Evolutionary conservation across 345 rosid species (phyloP).

Genomic region (Linum lewisii): DNA sequence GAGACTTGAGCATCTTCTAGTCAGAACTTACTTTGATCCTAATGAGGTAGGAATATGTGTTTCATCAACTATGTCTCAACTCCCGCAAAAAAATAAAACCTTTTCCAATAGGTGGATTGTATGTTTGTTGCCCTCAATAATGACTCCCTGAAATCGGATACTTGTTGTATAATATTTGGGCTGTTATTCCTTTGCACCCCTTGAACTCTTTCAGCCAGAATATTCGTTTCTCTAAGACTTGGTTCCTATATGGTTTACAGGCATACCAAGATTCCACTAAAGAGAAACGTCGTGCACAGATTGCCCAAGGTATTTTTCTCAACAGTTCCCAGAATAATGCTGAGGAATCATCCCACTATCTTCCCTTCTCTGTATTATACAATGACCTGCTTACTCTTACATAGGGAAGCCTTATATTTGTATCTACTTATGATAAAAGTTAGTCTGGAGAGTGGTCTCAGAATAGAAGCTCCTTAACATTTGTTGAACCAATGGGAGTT

Average conservation of each 20-base stretch:
- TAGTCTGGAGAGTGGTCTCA: not conserved
- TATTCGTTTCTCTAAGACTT: not conserved
- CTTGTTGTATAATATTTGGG: constrained; percentile 10
- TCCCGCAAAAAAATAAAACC: not conserved
- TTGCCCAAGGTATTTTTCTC: constrained; percentile 73
- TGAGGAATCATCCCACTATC: not conserved
- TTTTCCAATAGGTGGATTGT: not conserved
- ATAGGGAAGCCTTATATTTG: not conserved
- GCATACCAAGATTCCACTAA: constrained; percentile 92
- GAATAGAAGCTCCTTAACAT: not conserved
- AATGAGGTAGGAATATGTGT: constrained; percentile 53
- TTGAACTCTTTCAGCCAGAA: not conserved
- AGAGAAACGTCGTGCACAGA: constrained; percentile 84
- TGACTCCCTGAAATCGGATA: not conserved
- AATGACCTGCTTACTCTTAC: too few relatives aligned
- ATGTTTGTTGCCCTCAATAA: not conserved
- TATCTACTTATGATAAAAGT: not conserved
- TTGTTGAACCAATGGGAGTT: not conserved
- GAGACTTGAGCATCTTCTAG: constrained; percentile 88
- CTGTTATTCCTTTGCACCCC: constrained; percentile 7
- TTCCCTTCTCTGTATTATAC: too few relatives aligned
- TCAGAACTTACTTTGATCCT: constrained; percentile 91
- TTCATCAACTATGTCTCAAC: not conserved
- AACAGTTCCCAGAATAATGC: not conserved
- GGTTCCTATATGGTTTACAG: constrained; percentile 23